Evolutionary conservation across 1,284 basidiomycete genomes (phyloP).

Genomic region (Ceratobasidium sp.): DNA sequence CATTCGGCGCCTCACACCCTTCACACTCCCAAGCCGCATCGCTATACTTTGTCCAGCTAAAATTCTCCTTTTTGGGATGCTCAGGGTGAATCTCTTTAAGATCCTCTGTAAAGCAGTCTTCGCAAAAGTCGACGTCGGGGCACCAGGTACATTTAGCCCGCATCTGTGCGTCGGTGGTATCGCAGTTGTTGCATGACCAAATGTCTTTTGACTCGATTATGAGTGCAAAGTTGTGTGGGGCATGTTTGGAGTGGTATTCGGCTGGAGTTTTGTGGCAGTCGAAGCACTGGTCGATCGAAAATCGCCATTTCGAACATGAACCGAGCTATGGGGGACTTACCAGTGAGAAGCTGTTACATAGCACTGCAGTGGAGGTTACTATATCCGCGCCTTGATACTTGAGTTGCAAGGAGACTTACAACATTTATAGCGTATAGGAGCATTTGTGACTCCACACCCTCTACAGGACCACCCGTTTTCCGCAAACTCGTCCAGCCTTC

Average conservation of each 20-base stretch:
- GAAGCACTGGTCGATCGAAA: constrained; percentile 14
- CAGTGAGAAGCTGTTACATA: constrained; percentile 9
- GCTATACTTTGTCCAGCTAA: constrained; percentile 18
- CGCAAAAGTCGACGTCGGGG: constrained; percentile 27
- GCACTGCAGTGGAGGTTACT: not conserved
- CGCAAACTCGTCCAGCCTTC: constrained; percentile 3
- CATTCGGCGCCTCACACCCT: constrained; percentile 28
- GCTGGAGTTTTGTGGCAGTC: constrained; percentile 34
- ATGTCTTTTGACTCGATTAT: constrained; percentile 1
- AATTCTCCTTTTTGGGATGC: constrained; percentile 10
- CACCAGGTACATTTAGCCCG: constrained; percentile 31
- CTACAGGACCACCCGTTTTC: constrained; percentile 11
- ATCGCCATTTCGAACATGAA: not conserved
- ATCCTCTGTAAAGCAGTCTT: not conserved
- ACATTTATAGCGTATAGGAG: constrained; percentile 31
- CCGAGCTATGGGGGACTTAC: not conserved
- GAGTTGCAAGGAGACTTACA: not conserved
- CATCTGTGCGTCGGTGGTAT: not conserved
- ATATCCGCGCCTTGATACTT: not conserved
- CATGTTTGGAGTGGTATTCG: constrained; percentile 34
- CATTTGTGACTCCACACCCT: constrained; percentile 28
- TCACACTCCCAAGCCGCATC: constrained; percentile 32
- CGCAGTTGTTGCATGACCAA: constrained; percentile 29
- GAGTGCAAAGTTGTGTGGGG: constrained; percentile 32
- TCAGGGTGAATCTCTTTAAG: constrained; percentile 11